These are phyloP conservation scores for Pyrus communis DNA, from an alignment of 306 rosid species.

Conservation along the genomic window DNA sequence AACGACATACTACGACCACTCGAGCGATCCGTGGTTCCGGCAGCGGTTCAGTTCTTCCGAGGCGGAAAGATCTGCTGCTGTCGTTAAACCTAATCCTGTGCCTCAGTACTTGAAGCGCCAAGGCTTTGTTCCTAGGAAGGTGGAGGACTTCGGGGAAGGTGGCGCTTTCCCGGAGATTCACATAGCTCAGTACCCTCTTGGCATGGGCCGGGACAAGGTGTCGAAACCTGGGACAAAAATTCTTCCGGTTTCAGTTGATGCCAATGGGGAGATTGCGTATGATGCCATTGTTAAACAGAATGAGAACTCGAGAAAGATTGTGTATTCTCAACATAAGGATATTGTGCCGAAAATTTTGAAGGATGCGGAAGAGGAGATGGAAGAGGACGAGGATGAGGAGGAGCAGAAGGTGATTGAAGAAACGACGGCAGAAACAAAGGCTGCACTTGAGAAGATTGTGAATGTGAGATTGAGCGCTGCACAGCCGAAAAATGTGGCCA, in stretches of 20 bases:
- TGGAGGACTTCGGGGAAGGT: slow-evolving; percentile 84
- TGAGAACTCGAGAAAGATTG: slow-evolving; percentile 71
- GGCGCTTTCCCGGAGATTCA: slow-evolving; percentile 94
- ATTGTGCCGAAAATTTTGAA: slow-evolving; percentile 60
- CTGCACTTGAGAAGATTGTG: slow-evolving; percentile 82
- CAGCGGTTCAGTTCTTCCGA: slow-evolving; percentile 59
- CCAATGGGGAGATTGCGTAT: slow-evolving; percentile 70
- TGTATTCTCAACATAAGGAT: slow-evolving; percentile 72
- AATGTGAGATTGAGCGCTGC: slow-evolving; percentile 77
- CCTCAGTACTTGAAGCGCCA: slow-evolving; percentile 70
- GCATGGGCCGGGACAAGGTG: slow-evolving; percentile 64
- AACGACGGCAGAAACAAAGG: slow-evolving; percentile 66
- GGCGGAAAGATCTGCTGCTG: slow-evolving; percentile 39
- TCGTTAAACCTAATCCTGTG: slow-evolving; percentile 42
- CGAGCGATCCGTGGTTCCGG: slow-evolving; percentile 89
- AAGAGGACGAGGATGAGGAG: slow-evolving; percentile 57
- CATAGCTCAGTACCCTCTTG: slow-evolving; percentile 82
- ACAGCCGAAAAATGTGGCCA: slow-evolving; percentile 77
- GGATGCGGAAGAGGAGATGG: slow-evolving; percentile 35
- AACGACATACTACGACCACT: slow-evolving; percentile 58
- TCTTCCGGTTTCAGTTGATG: slow-evolving; percentile 77
- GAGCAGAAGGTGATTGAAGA: slow-evolving; percentile 60
- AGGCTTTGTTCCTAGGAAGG: slow-evolving; percentile 72
- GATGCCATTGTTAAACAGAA: slow-evolving; percentile 85
- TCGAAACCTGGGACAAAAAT: slow-evolving; percentile 56